Percentiles rank a stretch among this genome's conserved stretches.
phyloP scores from a whole-genome alignment of 106 monocot genomes.

The Platanthera guangdongensis region DNA sequence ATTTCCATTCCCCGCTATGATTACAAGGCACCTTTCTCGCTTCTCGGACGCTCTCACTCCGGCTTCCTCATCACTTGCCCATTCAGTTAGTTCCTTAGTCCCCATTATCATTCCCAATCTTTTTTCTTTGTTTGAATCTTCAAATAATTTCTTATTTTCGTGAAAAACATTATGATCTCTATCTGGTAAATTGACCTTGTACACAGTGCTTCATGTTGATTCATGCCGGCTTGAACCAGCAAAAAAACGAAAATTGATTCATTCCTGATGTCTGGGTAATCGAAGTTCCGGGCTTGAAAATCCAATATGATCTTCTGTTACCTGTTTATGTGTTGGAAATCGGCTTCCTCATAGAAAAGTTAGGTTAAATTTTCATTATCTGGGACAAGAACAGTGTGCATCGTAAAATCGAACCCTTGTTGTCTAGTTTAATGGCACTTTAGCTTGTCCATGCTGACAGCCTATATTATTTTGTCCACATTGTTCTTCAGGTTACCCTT shows the following conservation, averaged over 20 bases:
- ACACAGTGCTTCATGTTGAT: not conserved
- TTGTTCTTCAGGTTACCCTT: not conserved
- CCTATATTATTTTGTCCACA: not conserved
- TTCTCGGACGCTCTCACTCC: constrained; percentile 51
- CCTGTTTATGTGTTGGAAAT: not conserved
- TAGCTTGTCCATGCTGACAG: not conserved
- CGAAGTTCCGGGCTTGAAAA: not conserved
- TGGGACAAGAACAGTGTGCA: not conserved
- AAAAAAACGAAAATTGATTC: not conserved
- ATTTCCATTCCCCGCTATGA: constrained; percentile 89
- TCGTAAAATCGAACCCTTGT: not conserved
- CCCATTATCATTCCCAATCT: not conserved
- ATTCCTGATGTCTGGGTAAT: not conserved
- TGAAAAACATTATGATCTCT: no score
- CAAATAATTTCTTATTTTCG: not conserved
- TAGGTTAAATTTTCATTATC: not conserved
- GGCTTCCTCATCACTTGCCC: constrained; percentile 98
- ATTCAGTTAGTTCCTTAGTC: constrained; percentile 44
- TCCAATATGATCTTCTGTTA: not conserved
- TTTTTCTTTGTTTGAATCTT: not conserved
- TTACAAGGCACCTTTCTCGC: constrained; percentile 57
- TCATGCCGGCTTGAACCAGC: not conserved
- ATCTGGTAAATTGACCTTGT: no score
- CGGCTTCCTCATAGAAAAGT: not conserved
- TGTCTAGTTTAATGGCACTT: not conserved